These are phyloP conservation scores for Tolypocladium amazonense DNA, from an alignment of 2,329 filamentous ascomycete species.

Conservation along the genomic window DNA sequence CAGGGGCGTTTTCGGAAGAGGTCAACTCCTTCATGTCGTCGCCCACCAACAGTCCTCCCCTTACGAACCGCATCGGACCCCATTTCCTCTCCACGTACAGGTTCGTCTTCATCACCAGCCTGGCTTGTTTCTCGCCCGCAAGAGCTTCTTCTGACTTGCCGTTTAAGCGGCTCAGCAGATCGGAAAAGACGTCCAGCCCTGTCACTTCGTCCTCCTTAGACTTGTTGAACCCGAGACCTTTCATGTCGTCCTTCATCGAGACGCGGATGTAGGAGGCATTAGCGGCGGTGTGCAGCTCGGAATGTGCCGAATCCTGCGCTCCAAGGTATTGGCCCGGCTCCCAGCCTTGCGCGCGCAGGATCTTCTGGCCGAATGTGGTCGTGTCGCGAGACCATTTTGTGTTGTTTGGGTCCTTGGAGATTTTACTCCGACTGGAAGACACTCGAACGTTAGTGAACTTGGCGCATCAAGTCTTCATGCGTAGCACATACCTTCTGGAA, in stretches of 20 bases:
- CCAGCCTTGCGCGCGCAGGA: slow-evolving; percentile 86
- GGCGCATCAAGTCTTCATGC: not conserved
- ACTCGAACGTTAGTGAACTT: slow-evolving; percentile 4
- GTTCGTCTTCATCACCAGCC: slow-evolving; percentile 60
- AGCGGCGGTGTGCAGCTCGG: slow-evolving; percentile 65
- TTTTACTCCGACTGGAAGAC: slow-evolving; percentile 42
- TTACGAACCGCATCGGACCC: slow-evolving; percentile 77
- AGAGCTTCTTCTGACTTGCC: slow-evolving; percentile 70
- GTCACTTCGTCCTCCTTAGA: slow-evolving; percentile 69
- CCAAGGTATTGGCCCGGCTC: slow-evolving; percentile 75
- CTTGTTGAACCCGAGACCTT: slow-evolving; percentile 76
- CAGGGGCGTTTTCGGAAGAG: slow-evolving; percentile 6
- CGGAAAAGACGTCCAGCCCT: slow-evolving; percentile 77
- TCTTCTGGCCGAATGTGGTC: slow-evolving; percentile 76
- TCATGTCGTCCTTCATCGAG: slow-evolving; percentile 77
- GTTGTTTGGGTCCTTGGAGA: slow-evolving; percentile 90
- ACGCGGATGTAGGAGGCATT: slow-evolving; percentile 81
- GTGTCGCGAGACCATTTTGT: slow-evolving; percentile 82
- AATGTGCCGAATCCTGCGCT: slow-evolving; percentile 62
- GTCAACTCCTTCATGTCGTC: slow-evolving; percentile 38
- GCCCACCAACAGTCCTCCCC: slow-evolving; percentile 61
- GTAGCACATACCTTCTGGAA: slow-evolving; percentile 18
- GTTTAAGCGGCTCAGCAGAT: slow-evolving; percentile 78
- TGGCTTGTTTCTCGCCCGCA: slow-evolving; percentile 56
- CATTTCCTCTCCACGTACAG: slow-evolving; percentile 66